phyloP scores from a whole-genome alignment of 768 basidiomycete species.

The Tricholoma matsutake region DNA sequence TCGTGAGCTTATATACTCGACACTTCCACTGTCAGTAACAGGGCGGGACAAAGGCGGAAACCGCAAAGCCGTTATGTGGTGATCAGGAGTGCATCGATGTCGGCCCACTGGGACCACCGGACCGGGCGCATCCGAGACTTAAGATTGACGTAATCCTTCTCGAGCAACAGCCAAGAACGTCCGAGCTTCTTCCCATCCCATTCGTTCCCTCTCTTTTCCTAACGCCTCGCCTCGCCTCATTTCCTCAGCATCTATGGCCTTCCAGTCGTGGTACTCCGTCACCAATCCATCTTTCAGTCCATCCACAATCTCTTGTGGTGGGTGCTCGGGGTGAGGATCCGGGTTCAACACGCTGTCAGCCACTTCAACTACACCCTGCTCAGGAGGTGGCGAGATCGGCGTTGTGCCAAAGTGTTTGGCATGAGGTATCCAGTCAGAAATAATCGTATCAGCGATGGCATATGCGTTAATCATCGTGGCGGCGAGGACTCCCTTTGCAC shows the following conservation, averaged over 20 bases:
- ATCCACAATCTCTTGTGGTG: constrained; percentile 46
- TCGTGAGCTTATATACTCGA: too few species aligned
- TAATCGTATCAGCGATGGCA: constrained; percentile 65
- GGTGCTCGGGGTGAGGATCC: constrained; percentile 39
- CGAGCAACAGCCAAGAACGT: constrained; percentile 17
- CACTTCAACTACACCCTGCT: constrained; percentile 5
- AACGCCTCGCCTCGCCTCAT: constrained; percentile 46
- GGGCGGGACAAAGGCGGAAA: neutral
- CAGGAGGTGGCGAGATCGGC: constrained; percentile 7
- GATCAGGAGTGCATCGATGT: neutral
- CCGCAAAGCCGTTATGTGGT: neutral
- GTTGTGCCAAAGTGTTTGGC: constrained; percentile 3
- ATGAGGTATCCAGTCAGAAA: constrained; percentile 47
- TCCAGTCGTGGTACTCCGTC: constrained; percentile 73
- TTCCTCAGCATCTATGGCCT: constrained; percentile 71
- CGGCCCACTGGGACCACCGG: neutral
- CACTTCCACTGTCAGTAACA: too few species aligned
- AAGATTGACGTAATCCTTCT: neutral
- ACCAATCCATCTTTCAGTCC: constrained; percentile 42
- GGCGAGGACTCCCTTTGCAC: constrained; percentile 89
- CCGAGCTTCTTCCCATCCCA: constrained; percentile 62
- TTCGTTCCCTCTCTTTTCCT: constrained; percentile 76
- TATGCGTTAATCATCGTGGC: constrained; percentile 94
- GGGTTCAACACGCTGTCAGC: constrained; percentile 31
- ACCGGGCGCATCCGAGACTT: neutral